Percentiles rank a stretch among this genome's conserved stretches.
These are phyloP conservation scores for Rhinocladiella mackenziei DNA, from an alignment of 2,329 filamentous ascomycete genomes.

Conservation along the genomic window DNA sequence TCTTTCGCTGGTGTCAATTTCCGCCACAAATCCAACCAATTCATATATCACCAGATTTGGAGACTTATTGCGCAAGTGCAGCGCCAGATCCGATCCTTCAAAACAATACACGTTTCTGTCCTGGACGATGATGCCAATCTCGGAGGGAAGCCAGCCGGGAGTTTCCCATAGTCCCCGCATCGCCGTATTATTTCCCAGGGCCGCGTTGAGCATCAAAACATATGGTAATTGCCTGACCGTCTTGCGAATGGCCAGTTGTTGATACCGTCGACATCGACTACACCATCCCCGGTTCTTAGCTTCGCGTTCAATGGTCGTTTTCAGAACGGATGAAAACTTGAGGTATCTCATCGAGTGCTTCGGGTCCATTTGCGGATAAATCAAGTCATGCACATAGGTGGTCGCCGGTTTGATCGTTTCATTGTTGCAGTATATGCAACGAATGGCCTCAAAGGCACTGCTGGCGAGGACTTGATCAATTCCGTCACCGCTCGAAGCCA, in stretches of 20 bases:
- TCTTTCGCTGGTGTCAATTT: conserved; percentile 79
- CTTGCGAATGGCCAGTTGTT: conserved; percentile 79
- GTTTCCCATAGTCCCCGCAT: conserved; percentile 75
- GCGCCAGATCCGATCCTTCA: conserved; percentile 81
- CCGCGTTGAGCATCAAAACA: conserved; percentile 82
- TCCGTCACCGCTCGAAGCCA: conserved; percentile 57
- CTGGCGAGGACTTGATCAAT: conserved; percentile 64
- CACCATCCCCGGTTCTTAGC: conserved; percentile 91
- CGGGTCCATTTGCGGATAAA: conserved; percentile 58
- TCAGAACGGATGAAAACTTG: conserved; percentile 84
- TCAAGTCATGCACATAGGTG: conserved; percentile 78
- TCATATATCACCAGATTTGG: conserved; percentile 87
- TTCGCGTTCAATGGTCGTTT: conserved; percentile 84
- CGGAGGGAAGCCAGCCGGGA: conserved; percentile 85
- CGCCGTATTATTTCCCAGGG: conserved; percentile 68
- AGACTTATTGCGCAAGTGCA: conserved; percentile 72
- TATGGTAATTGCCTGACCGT: conserved; percentile 76
- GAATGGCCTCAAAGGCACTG: conserved; percentile 54
- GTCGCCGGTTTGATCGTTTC: conserved; percentile 77
- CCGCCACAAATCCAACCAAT: conserved; percentile 80
- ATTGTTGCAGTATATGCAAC: conserved; percentile 81
- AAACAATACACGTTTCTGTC: conserved; percentile 92
- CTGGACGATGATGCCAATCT: conserved; percentile 88
- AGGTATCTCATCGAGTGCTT: conserved; percentile 50
- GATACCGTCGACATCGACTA: conserved; percentile 82